Conservation (phyloP, 257 asterid genomes). For the Solanum sejunctum region DNA sequence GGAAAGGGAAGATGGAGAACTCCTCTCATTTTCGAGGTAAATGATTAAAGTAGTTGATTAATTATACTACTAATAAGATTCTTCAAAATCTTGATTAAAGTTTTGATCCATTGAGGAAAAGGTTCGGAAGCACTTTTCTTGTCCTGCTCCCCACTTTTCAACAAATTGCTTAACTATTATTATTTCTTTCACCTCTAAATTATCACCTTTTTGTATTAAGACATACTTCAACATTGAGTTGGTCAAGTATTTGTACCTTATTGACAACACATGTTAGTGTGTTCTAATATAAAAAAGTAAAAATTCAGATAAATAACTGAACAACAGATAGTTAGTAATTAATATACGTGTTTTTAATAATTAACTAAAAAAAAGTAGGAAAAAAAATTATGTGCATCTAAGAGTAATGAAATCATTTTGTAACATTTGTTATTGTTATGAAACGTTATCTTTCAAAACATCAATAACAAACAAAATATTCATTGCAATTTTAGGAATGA, state of each 20-base stretch:
- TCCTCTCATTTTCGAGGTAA: too few species aligned
- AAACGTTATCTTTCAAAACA: neutral
- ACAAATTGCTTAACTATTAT: too few species aligned
- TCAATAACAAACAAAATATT: neutral
- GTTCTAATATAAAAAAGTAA: neutral
- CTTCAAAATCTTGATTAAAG: neutral
- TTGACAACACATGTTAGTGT: neutral
- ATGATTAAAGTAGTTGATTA: too few species aligned
- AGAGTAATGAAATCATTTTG: neutral
- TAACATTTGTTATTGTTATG: neutral
- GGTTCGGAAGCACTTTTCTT: neutral
- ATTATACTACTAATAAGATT: too few species aligned
- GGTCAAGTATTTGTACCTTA: too few species aligned
- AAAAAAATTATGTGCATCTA: accelerated
- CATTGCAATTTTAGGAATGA: neutral
- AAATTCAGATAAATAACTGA: neutral
- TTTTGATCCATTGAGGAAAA: neutral
- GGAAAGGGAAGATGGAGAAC: neutral
- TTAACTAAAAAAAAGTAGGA: neutral
- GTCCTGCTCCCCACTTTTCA: neutral
- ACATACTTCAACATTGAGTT: too few species aligned
- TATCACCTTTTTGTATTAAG: too few species aligned
- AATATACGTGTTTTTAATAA: neutral
- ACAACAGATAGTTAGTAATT: neutral
- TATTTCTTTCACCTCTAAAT: too few species aligned